Evolutionary conservation across 225 moss, liverwort and hornwort genomes (phyloP).

Genomic region (Sphagnum tenellum): DNA sequence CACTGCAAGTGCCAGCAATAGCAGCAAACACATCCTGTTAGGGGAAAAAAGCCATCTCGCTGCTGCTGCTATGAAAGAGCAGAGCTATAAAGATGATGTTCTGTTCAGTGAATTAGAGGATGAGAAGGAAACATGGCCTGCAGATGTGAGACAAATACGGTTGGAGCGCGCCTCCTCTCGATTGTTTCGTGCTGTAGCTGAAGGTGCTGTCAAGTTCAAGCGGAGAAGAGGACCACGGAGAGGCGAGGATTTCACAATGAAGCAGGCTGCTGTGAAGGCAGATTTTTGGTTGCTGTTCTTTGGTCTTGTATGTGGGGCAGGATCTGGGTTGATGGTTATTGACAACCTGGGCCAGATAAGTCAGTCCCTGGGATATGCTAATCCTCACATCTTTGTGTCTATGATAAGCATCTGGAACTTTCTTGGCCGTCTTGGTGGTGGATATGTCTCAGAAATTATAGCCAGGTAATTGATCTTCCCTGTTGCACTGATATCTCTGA

Average conservation of each 20-base stretch:
- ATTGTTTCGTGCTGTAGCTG: constrained; percentile 20
- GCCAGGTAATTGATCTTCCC: constrained; percentile 35
- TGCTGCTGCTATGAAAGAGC: constrained; percentile 2
- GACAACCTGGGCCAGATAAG: constrained; percentile 91
- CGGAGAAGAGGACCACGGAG: constrained; percentile 72
- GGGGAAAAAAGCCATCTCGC: no score
- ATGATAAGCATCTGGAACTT: constrained; percentile 95
- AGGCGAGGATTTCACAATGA: constrained; percentile 84
- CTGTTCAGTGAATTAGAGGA: constrained; percentile 95
- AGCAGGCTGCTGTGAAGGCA: constrained; percentile 72
- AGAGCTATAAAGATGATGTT: constrained; percentile 1
- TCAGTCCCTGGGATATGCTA: constrained; percentile 56
- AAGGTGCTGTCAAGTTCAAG: constrained; percentile 73
- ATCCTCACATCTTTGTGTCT: constrained; percentile 88
- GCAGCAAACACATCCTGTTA: not conserved
- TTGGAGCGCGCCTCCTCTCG: constrained; percentile 13
- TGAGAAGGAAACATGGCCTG: constrained; percentile 21
- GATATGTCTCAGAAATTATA: constrained; percentile 77
- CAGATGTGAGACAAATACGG: constrained; percentile 5
- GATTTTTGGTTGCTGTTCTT: constrained; percentile 87
- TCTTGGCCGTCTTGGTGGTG: constrained; percentile 77
- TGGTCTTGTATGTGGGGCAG: constrained; percentile 61
- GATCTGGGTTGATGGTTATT: constrained; percentile 72
- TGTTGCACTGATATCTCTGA: no score
- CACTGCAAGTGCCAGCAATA: constrained; percentile 19